Evolutionary conservation across 2,329 filamentous ascomycete genomes (phyloP).

Genomic region (Aspergillus sp.): DNA sequence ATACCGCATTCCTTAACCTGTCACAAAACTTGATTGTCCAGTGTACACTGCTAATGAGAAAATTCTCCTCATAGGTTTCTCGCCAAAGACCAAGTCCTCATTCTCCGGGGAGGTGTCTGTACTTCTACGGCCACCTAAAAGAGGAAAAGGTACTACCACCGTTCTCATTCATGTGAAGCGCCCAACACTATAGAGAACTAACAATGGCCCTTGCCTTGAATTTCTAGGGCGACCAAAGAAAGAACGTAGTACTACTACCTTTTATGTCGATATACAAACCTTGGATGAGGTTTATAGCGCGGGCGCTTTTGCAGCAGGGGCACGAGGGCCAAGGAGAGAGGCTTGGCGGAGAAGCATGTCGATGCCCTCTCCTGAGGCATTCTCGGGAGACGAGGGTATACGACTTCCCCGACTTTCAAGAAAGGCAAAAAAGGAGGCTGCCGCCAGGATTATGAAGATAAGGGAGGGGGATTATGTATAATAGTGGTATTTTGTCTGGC

Average conservation of each 20-base stretch:
- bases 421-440: not conserved
- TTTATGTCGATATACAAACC: not conserved
- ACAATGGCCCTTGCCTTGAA: not conserved
- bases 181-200: not conserved
- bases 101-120: not conserved
- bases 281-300: not conserved
- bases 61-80: not conserved
- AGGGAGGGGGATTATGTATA: not conserved
- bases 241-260: not conserved
- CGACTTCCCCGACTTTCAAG: not conserved
- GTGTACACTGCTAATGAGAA: constrained; percentile 9
- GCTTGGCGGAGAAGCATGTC: not conserved
- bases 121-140: not conserved
- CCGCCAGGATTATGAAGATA: not conserved
- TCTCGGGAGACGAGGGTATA: not conserved
- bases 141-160: not conserved
- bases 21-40: not conserved
- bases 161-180: not conserved
- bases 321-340: not conserved
- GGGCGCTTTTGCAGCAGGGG: not conserved
- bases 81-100: not conserved
- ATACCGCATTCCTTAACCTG: constrained; percentile 8
- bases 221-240: not conserved
- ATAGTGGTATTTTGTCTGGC: not conserved
- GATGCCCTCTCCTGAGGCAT: not conserved